These are phyloP conservation scores for Quercus dentata DNA, from an alignment of 306 rosid species.

Conservation along the genomic window DNA sequence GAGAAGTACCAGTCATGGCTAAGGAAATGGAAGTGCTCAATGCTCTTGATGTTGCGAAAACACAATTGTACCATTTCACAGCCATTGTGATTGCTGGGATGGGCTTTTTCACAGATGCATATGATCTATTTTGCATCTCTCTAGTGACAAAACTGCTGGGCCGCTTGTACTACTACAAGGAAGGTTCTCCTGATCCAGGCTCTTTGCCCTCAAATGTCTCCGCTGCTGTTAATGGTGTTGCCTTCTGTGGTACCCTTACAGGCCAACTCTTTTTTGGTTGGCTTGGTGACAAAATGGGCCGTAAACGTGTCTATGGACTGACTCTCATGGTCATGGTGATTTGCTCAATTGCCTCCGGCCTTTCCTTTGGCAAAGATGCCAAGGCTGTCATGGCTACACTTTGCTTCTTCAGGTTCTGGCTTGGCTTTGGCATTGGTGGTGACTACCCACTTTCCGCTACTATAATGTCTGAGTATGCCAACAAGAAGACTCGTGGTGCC, in stretches of 20 bases:
- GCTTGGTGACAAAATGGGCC: slow-evolving; percentile 91
- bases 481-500: slow-evolving; percentile 78
- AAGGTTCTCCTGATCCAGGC: slow-evolving; percentile 46
- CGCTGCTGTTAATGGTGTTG: slow-evolving; percentile 81
- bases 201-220: slow-evolving; percentile 64
- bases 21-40: slow-evolving; percentile 56
- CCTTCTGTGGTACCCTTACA: slow-evolving; percentile 75
- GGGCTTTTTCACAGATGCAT: slow-evolving; percentile 91
- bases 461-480: slow-evolving; percentile 91
- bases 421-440: slow-evolving; percentile 90
- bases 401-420: slow-evolving; percentile 89
- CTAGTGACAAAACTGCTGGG: slow-evolving; percentile 81
- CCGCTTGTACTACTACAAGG: slow-evolving; percentile 55
- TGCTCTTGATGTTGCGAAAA: slow-evolving; percentile 81
- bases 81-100: slow-evolving; percentile 89
- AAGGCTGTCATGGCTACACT: slow-evolving; percentile 59
- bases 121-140: slow-evolving; percentile 89
- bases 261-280: slow-evolving; percentile 96
- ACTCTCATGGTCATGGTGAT: slow-evolving; percentile 87
- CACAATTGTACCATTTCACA: slow-evolving; percentile 91
- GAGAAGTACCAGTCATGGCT: slow-evolving; percentile 36
- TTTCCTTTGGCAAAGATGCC: slow-evolving; percentile 59
- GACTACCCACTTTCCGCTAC: slow-evolving; percentile 97
- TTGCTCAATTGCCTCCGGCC: slow-evolving; percentile 71
- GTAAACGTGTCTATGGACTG: slow-evolving; percentile 82